Base-by-base conservation (phyloP, 805 yeast genomes). In the Jamesozyma gamospora region DNA sequence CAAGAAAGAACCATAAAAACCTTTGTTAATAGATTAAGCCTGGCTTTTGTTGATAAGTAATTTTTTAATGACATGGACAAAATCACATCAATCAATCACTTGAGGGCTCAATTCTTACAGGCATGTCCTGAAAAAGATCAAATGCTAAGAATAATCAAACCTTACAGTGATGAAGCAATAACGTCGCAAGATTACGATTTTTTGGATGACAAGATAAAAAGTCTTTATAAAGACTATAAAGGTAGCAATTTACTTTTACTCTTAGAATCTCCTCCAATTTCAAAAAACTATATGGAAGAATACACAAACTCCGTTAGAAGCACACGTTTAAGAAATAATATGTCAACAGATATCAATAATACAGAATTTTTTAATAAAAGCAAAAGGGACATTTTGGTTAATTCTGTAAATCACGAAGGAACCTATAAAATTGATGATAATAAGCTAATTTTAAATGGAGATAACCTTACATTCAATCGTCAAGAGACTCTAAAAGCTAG, bases 1-100 rank as follows among this genome's bases (percentile, higher is more conserved):
- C n/a, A n/a, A n/a, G 24, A 21, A 21, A 21, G 24, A 6, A 21
- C 5, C 24, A 21, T 21, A 21, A 21, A 21, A 21, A 21, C 24
- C 24, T 6, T 21, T 21, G 5, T 8, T 6, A 6, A 21, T 21
- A 8, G 24, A 21, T 21, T 5, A 21, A 21, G 8, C 8, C 24
- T 21, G 24, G 24, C 5, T 21, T 21, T n/a, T n/a, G n/a, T n/a
- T n/a, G n/a, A n/a, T n/a, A n/a, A n/a, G n/a, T n/a, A n/a, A n/a
- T n/a, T n/a, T n/a, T n/a, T n/a, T n/a, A n/a, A n/a, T n/a, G n/a
- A 21, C 8, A 59, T 58, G 64, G 63, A 59, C 39, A 45, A 49
- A 1, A 43, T 42, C 6, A 33, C 43, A 13, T 48, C 54, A n/a
- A 49, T 59, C 8, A 59, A 59, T 37, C 40, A 44, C 28, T 36